Evolutionary conservation across 768 basidiomycete species (phyloP), one percentile per base, ranked within the genome.

Genomic region (Mycena vulgaris): DNA sequence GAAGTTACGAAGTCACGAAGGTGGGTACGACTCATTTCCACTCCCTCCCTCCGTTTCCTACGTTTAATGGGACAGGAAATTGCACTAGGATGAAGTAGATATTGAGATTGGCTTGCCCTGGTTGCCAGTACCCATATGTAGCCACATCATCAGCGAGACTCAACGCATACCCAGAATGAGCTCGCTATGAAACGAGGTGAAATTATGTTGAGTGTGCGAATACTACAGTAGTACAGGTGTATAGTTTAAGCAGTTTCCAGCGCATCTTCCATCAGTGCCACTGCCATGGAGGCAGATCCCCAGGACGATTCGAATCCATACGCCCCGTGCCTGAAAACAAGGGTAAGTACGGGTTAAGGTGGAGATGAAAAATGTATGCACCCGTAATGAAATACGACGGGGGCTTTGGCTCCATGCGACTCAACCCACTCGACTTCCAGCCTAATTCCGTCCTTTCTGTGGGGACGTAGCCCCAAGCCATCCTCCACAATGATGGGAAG

Each of bases 311-410:
- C 82, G 70, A 80, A 85, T 19, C 84, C 84, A 56, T 49, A 70
- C 1, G 89, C 88, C 2, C 84, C 82, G 71, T 90, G 89, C 56
- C 88, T 88, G 53, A 1, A 64, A 28, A 8, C 39, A 11, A 33
- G 14, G 9, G 28, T 28, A 14, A 55, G 31, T 25, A 17, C 25
- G 19, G 21, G n/a, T 23, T 2, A 19, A 37, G 23, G 25, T 5
- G 13, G 25, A 2, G 0, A 48, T 16, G n/a, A n/a, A n/a, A 19
- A 25, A 33, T 27, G 28, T 13, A 78, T 83, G 74, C 68, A 88
- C 86, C 89, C 89, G 68, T 90, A 89, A 76, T 90, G 87, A 69
- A 86, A 82, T 0, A 89, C 81, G 40, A 89, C 75, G 0, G 86
- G 87, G 1, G 86, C 76, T 60, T 74, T 79, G 8, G 56, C 59